Conservation (phyloP, 148 eudicot genomes). For the Rhododendron vialii region DNA sequence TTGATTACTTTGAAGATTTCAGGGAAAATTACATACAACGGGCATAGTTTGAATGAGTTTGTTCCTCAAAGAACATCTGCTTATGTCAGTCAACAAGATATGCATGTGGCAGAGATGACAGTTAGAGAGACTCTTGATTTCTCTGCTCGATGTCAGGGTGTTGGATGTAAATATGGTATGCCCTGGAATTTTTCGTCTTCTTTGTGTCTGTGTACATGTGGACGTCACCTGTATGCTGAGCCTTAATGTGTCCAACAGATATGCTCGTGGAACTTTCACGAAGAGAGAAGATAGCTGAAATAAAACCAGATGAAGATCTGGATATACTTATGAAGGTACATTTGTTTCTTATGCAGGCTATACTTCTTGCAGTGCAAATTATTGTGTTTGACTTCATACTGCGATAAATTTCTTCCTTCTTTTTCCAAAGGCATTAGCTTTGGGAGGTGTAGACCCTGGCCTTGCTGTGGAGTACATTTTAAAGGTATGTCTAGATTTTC, state of each 20-base stretch:
- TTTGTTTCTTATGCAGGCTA: neutral
- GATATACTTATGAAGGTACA: constrained; percentile 92
- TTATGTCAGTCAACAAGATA: constrained; percentile 95
- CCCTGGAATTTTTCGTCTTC: constrained; percentile 12
- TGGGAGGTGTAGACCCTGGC: constrained; percentile 70
- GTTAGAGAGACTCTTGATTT: constrained; percentile 93
- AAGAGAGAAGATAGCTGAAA: constrained; percentile 77
- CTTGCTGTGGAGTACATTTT: constrained; percentile 84
- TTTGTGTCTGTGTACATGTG: neutral
- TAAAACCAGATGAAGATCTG: constrained; percentile 91
- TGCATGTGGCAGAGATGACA: constrained; percentile 96
- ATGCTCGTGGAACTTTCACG: constrained; percentile 95
- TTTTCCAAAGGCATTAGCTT: constrained; percentile 70
- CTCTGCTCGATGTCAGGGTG: constrained; percentile 93
- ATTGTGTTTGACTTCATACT: neutral
- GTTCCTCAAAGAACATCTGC: constrained; percentile 96
- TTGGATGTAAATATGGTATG: constrained; percentile 92
- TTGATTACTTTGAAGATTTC: constrained; percentile 63
- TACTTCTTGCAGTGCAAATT: neutral
- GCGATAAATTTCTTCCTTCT: neutral
- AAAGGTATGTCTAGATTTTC: constrained; percentile 53
- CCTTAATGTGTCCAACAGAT: constrained; percentile 40
- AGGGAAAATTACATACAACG: constrained; percentile 91
- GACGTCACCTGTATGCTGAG: constrained; percentile 20
- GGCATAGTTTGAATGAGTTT: constrained; percentile 83